These are phyloP conservation scores for Fomitopsis serialis DNA, from an alignment of 768 basidiomycete genomes.

Conservation along the genomic window DNA sequence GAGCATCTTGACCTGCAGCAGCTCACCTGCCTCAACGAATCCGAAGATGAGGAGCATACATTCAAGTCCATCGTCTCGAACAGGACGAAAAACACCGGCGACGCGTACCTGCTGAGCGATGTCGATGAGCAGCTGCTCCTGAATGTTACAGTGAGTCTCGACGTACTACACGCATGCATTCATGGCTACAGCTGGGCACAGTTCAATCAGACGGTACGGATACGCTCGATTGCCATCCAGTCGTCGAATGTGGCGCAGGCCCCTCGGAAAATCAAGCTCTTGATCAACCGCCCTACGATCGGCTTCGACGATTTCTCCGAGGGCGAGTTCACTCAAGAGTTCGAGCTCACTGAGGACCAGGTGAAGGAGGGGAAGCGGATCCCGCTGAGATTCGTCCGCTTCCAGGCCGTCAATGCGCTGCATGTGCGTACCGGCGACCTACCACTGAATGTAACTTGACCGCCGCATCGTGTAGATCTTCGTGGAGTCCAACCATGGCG, in stretches of 20 bases:
- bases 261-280: constrained; percentile 57
- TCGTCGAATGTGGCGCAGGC: constrained; percentile 36
- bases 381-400: constrained; percentile 57
- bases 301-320: constrained; percentile 65
- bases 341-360: constrained; percentile 47
- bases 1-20: constrained; percentile 55
- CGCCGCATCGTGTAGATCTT: constrained; percentile 45
- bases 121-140: constrained; percentile 70
- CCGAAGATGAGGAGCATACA: constrained; percentile 42
- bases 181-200: constrained; percentile 17
- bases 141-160: constrained; percentile 51
- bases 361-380: constrained; percentile 44
- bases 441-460: neutral
- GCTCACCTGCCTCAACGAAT: constrained; percentile 70
- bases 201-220: constrained; percentile 67
- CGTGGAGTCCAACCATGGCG: constrained; percentile 61
- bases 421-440: constrained; percentile 39
- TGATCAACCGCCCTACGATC: constrained; percentile 52
- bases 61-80: constrained; percentile 44
- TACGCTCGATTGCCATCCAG: constrained; percentile 54
- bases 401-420: constrained; percentile 62
- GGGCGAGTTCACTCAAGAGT: constrained; percentile 48
- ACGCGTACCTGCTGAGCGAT: constrained; percentile 55
- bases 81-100: constrained; percentile 40
- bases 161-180: neutral